Percentiles rank a stretch among this genome's conserved stretches.
Conservation (phyloP, 1,139 yeast species). For the Candida tropicalis region DNA sequence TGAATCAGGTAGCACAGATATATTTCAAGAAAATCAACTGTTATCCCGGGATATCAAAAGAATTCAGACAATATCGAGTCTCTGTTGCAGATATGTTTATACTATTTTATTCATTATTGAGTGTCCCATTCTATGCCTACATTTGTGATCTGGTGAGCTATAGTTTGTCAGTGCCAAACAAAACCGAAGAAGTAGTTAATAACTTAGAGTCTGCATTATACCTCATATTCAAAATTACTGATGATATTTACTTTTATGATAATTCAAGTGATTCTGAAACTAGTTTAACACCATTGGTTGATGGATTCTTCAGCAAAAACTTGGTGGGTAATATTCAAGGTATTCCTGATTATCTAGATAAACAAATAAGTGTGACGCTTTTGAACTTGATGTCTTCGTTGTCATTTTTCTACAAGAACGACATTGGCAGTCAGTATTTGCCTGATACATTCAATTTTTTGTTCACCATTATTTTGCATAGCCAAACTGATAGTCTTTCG, state of each 20-base stretch:
- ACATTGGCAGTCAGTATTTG: constrained; percentile 40
- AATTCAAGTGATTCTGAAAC: constrained; percentile 38
- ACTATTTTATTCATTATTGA: constrained; percentile 64
- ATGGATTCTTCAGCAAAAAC: constrained; percentile 27
- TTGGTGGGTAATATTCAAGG: constrained; percentile 26
- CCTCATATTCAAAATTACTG: constrained; percentile 56
- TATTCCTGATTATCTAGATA: constrained; percentile 13
- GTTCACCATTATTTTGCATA: constrained; percentile 34
- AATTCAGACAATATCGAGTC: constrained; percentile 66
- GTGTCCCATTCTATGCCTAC: constrained; percentile 53
- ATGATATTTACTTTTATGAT: constrained; percentile 51
- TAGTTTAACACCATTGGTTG: constrained; percentile 28
- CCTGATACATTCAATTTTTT: constrained; percentile 53
- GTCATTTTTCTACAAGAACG: constrained; percentile 52
- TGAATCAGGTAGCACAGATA: constrained; percentile 49
- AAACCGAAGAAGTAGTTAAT: constrained; percentile 8
- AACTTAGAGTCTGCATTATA: constrained; percentile 73
- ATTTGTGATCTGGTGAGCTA: constrained; percentile 46
- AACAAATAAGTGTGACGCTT: constrained; percentile 16
- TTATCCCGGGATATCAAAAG: constrained; percentile 25
- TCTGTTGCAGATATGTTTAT: constrained; percentile 81
- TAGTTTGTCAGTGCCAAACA: constrained; percentile 17
- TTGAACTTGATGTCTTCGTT: constrained; percentile 46
- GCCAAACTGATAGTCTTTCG: constrained; percentile 24
- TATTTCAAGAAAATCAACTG: constrained; percentile 64